A percentile compares a stretch with the other conserved stretches of the same genome.
These are phyloP conservation scores for Mycena haematopus DNA, from an alignment of 768 basidiomycete species.

Conservation along the genomic window DNA sequence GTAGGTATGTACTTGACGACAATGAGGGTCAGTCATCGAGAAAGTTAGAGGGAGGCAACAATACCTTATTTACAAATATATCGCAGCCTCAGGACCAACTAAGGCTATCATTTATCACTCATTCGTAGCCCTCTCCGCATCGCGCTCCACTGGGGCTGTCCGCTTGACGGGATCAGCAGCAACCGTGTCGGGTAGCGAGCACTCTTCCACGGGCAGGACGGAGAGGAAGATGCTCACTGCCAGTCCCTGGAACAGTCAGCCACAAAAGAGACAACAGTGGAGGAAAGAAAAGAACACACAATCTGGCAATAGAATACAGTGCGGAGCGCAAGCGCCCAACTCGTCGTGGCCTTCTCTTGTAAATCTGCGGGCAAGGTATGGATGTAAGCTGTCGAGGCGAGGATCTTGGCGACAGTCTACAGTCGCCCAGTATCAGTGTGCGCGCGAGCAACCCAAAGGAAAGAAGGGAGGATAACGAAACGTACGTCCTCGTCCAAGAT, in stretches of 20 bases:
- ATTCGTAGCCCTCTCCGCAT: conserved; percentile 6
- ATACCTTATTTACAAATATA: background rate
- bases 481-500: conserved; percentile 63
- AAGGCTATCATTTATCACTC: background rate
- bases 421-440: background rate
- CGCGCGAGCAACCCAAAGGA: background rate
- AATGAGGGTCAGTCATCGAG: no score
- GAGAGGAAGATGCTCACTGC: conserved; percentile 21
- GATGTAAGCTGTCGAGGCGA: conserved; percentile 55
- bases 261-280: conserved; percentile 34
- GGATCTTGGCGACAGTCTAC: conserved; percentile 57
- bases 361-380: conserved; percentile 47
- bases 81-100: background rate
- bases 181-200: conserved; percentile 24
- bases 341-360: conserved; percentile 51
- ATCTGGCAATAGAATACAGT: conserved; percentile 63
- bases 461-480: background rate
- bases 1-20: no score
- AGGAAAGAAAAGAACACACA: conserved; percentile 45
- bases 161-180: conserved; percentile 4
- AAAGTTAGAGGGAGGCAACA: no score
- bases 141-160: conserved; percentile 1
- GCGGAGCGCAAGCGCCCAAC: conserved; percentile 59
- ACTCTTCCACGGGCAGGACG: conserved; percentile 23
- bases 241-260: conserved; percentile 7